These are phyloP conservation scores for Tetrapisispora fleetii DNA, from an alignment of 805 yeast species.

Conservation along the genomic window DNA sequence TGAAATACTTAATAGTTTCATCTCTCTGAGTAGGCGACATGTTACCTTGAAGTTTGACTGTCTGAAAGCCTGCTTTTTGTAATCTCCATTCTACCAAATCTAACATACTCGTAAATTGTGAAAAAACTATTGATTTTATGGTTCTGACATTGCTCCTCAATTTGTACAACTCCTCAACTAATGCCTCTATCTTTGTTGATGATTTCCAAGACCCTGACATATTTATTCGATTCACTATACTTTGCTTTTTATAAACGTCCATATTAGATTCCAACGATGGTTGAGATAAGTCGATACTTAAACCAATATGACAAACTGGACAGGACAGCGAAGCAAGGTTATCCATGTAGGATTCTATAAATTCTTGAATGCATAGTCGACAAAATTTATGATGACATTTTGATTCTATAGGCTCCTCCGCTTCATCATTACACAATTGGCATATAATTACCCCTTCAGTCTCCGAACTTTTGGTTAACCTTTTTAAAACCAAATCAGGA, in stretches of 20 bases:
- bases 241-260: conserved; percentile 43
- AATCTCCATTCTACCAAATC: conserved; percentile 95
- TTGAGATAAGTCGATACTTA: conserved; percentile 81
- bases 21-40: conserved; percentile 97
- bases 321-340: conserved; percentile 61
- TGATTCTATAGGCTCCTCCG: conserved; percentile 93
- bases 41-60: conserved; percentile 90
- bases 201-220: conserved; percentile 87
- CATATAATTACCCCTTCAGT: conserved; percentile 55
- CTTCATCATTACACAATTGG: conserved; percentile 93
- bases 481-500: conserved; percentile 84
- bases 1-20: conserved; percentile 78
- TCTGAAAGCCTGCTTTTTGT: conserved; percentile 87
- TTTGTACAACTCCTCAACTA: conserved; percentile 84
- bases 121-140: conserved; percentile 90
- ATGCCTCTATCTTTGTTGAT: conserved; percentile 92
- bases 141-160: conserved; percentile 80
- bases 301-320: conserved; percentile 92
- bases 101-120: conserved; percentile 94
- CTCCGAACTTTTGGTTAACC: conserved; percentile 39
- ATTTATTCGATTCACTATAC: conserved; percentile 79
- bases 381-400: conserved; percentile 93
- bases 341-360: conserved; percentile 62
- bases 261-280: conserved; percentile 65
- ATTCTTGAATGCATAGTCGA: conserved; percentile 84